Percentiles rank a stretch among this genome's conserved stretches.
Conservation (phyloP, 164 flowering plant species). For the Platanus orientalis region DNA sequence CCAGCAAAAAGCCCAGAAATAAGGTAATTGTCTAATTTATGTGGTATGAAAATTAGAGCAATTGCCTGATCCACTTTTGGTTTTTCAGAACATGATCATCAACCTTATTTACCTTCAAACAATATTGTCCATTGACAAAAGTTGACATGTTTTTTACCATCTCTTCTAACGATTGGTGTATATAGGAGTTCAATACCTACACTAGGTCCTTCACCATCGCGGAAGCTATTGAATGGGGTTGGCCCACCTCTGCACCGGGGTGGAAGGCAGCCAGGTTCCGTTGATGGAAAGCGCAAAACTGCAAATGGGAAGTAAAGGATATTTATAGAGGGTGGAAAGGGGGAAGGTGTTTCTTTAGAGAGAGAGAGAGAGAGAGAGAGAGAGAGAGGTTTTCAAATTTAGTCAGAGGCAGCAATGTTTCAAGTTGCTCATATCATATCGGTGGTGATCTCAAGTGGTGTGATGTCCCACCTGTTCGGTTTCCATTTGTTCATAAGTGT, state of each 20-base stretch:
- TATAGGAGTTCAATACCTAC: constrained; percentile 34
- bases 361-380: neutral
- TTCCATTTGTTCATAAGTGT: no score
- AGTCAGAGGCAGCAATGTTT: no score
- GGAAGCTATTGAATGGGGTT: constrained; percentile 44
- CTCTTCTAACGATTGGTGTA: constrained; percentile 20
- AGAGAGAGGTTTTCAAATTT: no score
- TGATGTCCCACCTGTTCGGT: no score
- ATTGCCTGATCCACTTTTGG: neutral
- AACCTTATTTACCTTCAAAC: neutral
- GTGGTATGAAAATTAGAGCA: neutral
- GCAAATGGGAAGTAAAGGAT: constrained; percentile 49
- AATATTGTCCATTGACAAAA: constrained; percentile 9
- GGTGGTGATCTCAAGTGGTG: no score
- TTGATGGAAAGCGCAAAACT: constrained; percentile 57
- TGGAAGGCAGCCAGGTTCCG: constrained; percentile 44
- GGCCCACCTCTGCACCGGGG: constrained; percentile 24
- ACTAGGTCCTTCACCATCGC: constrained; percentile 56
- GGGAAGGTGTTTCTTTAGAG: constrained; percentile 15
- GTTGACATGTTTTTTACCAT: neutral
- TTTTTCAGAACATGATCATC: neutral
- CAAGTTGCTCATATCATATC: no score
- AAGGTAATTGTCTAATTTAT: constrained; percentile 59
- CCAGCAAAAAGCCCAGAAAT: constrained; percentile 46
- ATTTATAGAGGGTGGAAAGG: constrained; percentile 2